Base-by-base conservation (phyloP, 306 rosid species). In the Notholithocarpus densiflorus region DNA sequence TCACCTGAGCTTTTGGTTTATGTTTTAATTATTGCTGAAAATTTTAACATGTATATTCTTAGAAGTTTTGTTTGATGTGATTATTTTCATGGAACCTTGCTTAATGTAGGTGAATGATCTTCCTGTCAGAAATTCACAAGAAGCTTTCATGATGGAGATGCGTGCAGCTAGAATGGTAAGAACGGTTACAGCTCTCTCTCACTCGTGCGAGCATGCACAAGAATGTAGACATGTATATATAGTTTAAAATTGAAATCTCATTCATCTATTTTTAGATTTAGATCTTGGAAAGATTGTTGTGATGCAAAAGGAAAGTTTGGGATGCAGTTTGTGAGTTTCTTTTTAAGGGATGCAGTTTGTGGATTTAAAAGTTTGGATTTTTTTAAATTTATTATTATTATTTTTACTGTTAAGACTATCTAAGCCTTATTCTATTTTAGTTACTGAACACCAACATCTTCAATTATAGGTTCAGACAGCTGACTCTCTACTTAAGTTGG, bases 101-200 rank as follows among this genome's bases (percentile, higher is more conserved):
- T 74, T 81, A 59, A 69, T 79, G 81, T 72, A 93, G 98, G 98
- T 91, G 81, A 91, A 86, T 77, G 98, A 92, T 20, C 92, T 89
- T 32, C 89, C 97, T 6, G 98, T 94, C 54, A 88, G 97, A 80
- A 94, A 94, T 80, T 91, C 97, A 19, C 97, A 91, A 84, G 97
- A 94, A 79, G 87, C 95, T 78, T 91, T 92, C 80, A 92, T 92
- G 97, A 91, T 90, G 93, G 98, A 94, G 81, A 92, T 86, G 93
- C 95, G 95, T 75, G 97, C 90, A 24, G 91, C 94, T 56, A 87
- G 94, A 81, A 91, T 92, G 97, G 97, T 93, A 75, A 81, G 86
- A 32, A 0, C 11, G 23, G 60, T 9, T 54, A 17, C 61, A 62
- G 24, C 34, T 72, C 54, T 53, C 64, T 59, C 52, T 74, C 73